Conservation (phyloP, 1,284 basidiomycete species). For the Ustilago trichophora region DNA sequence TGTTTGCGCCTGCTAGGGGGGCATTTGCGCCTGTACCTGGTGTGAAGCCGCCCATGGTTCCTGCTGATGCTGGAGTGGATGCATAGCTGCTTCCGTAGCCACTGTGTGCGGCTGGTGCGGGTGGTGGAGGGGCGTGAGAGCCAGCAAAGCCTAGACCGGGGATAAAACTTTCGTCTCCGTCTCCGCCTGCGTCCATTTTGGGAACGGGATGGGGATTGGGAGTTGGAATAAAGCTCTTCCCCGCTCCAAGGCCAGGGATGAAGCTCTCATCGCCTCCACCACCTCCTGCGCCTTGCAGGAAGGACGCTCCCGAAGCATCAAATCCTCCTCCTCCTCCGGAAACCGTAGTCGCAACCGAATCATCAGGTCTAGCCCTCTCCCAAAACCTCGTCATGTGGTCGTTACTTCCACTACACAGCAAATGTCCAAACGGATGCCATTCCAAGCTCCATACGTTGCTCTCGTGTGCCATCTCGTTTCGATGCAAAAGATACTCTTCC, state of each 20-base stretch:
- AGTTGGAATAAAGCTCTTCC: slow-evolving; percentile 18
- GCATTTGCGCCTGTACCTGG: slow-evolving; percentile 29
- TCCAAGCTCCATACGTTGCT: slow-evolving; percentile 94
- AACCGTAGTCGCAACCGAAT: background rate
- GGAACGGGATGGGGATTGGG: background rate
- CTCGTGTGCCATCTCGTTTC: slow-evolving; percentile 91
- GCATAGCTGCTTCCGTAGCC: too few species aligned
- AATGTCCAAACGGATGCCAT: slow-evolving; percentile 94
- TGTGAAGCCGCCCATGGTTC: slow-evolving; percentile 7
- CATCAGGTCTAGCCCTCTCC: slow-evolving; percentile 83
- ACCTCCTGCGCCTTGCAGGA: background rate
- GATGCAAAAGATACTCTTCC: slow-evolving; percentile 74
- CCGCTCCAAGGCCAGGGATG: slow-evolving; percentile 27
- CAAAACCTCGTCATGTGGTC: slow-evolving; percentile 98
- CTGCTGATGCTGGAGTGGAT: background rate
- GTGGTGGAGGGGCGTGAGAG: background rate
- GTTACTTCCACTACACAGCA: slow-evolving; percentile 90
- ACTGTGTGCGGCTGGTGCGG: background rate
- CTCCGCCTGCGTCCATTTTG: background rate
- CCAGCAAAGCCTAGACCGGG: slow-evolving; percentile 21
- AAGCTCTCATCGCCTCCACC: slow-evolving; percentile 25
- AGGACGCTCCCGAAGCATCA: background rate
- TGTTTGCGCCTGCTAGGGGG: slow-evolving; percentile 2
- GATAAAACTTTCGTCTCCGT: slow-evolving; percentile 18
- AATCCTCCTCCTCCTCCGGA: background rate